phyloP scores from a whole-genome alignment of 208 protist species.

The Acanthamoeba polyphaga region DNA sequence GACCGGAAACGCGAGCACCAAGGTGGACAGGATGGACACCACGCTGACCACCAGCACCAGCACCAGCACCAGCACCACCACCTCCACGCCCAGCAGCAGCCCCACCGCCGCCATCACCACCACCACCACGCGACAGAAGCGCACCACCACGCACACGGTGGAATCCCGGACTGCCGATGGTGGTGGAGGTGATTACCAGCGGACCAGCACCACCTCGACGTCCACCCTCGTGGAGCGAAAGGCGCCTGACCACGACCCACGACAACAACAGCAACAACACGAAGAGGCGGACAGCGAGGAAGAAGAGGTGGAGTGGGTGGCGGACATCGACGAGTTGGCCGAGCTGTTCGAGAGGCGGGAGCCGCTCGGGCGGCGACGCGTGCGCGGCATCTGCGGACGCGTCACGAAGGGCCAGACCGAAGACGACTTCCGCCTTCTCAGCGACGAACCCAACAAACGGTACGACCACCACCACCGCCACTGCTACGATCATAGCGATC shows the following conservation, averaged over 20 bases:
- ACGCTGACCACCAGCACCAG: neutral
- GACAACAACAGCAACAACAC: neutral
- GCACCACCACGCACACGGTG: neutral
- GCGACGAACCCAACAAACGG: constrained; percentile 36
- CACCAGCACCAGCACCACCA: neutral
- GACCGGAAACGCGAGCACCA: neutral
- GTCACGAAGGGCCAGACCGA: constrained; percentile 52
- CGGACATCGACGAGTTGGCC: neutral
- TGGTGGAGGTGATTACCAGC: too few species aligned
- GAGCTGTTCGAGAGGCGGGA: constrained; percentile 17
- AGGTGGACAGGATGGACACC: neutral
- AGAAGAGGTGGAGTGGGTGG: neutral
- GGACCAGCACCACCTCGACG: neutral
- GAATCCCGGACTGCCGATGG: neutral
- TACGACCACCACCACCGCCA: neutral
- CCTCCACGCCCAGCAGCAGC: neutral
- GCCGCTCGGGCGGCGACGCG: neutral
- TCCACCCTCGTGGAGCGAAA: neutral
- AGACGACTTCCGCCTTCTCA: constrained; percentile 37
- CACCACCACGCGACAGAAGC: neutral
- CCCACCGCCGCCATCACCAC: neutral
- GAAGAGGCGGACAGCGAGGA: neutral
- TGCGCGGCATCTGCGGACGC: constrained; percentile 34
- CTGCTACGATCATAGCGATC: too few species aligned
- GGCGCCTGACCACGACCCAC: neutral